phyloP scores from a whole-genome alignment of 208 protist genomes.

The Leishmania tarentolae region DNA sequence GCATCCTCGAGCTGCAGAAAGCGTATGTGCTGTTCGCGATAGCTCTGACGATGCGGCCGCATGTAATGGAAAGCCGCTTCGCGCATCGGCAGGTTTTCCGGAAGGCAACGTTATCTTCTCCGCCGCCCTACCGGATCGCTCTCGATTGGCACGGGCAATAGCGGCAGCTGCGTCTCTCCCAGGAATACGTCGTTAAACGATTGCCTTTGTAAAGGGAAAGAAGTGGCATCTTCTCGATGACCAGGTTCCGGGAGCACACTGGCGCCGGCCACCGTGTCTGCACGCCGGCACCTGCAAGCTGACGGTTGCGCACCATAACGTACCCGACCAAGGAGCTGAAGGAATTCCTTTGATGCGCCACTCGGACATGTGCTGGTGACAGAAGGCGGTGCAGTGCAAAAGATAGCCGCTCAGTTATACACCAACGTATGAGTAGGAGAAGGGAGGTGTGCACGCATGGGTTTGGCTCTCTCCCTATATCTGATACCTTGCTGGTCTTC shows the following conservation, averaged over 20 bases:
- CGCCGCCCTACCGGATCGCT: background rate
- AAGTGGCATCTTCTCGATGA: background rate
- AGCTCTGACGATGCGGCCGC: constrained; percentile 34
- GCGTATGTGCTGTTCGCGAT: constrained; percentile 38
- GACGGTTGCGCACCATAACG: background rate
- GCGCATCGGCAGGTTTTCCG: background rate
- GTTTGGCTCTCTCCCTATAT: background rate
- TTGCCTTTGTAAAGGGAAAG: background rate
- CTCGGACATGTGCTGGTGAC: constrained; percentile 22
- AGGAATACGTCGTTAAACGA: background rate
- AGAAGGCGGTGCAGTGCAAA: constrained; percentile 29
- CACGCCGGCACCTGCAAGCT: background rate
- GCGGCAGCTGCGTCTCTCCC: background rate
- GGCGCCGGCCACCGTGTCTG: background rate
- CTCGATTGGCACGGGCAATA: background rate
- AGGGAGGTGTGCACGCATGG: background rate
- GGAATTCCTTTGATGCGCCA: background rate
- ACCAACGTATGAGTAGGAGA: background rate
- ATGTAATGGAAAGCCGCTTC: constrained; percentile 22
- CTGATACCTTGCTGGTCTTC: background rate
- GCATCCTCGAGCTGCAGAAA: constrained; percentile 43
- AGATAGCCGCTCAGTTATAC: constrained; percentile 41
- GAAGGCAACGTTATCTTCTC: background rate
- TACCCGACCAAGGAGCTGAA: background rate
- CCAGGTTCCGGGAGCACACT: background rate